Evolutionary conservation across 192 early-diverging fungal genomes (phyloP).

Genomic region (Entomortierella chlamydospora): DNA sequence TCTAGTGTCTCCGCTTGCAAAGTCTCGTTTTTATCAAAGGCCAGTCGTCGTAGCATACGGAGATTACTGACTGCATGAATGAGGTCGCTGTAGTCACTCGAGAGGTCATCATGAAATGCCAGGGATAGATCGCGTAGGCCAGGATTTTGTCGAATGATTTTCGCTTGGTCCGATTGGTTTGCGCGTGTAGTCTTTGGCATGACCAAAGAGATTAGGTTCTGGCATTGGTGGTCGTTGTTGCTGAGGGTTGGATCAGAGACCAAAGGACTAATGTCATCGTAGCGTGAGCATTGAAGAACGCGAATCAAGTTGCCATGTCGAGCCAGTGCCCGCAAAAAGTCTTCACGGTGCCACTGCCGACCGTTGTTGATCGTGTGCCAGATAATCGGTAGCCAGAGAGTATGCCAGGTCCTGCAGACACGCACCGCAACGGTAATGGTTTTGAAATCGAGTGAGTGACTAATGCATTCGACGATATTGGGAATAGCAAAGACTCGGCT

Average conservation of each 20-base stretch:
- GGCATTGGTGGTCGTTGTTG: background rate
- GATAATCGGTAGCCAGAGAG: slow-evolving; percentile 11
- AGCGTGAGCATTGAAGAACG: slow-evolving; percentile 15
- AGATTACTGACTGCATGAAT: slow-evolving; percentile 10
- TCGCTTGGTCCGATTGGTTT: slow-evolving; percentile 18
- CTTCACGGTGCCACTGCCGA: slow-evolving; percentile 2
- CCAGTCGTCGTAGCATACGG: background rate
- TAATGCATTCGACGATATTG: slow-evolving; percentile 13
- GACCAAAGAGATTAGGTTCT: slow-evolving; percentile 8
- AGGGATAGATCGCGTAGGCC: slow-evolving; percentile 4
- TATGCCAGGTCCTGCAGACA: slow-evolving; percentile 11
- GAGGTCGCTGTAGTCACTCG: slow-evolving; percentile 11
- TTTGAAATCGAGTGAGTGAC: slow-evolving; percentile 2
- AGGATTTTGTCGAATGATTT: slow-evolving; percentile 18
- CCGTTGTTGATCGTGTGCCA: slow-evolving; percentile 27
- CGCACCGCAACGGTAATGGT: slow-evolving; percentile 5
- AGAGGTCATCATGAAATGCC: slow-evolving; percentile 9
- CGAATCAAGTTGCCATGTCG: slow-evolving; percentile 19
- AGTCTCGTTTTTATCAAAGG: slow-evolving; percentile 10
- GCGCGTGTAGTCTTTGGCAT: slow-evolving; percentile 16
- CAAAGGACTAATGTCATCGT: slow-evolving; percentile 18
- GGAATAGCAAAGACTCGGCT: background rate
- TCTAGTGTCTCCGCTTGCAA: slow-evolving; percentile 10
- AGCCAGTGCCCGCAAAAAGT: slow-evolving; percentile 2
- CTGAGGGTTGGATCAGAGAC: slow-evolving; percentile 7